Conservation (phyloP, 495 filamentous ascomycete genomes). For the Penicillium lagena region DNA sequence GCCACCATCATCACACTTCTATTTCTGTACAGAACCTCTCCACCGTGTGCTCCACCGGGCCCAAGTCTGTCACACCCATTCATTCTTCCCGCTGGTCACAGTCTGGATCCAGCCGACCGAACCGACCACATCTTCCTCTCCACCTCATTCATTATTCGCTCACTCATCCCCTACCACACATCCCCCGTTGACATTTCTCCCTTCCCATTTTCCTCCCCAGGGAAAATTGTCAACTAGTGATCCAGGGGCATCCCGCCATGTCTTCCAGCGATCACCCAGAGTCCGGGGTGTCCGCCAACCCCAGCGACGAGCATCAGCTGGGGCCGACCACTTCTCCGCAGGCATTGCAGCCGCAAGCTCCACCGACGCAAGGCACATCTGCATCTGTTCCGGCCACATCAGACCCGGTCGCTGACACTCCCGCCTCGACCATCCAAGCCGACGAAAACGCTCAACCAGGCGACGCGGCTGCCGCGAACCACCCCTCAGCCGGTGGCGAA, state of each 20-base stretch:
- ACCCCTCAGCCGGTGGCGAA: constrained; percentile 23
- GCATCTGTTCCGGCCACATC: constrained; percentile 1
- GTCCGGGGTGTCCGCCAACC: constrained; percentile 8
- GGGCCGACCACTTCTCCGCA: constrained; percentile 18
- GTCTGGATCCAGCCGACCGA: too few species aligned
- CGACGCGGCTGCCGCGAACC: constrained; percentile 13
- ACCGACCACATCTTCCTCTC: too few species aligned
- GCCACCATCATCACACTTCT: too few species aligned
- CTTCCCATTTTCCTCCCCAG: background rate
- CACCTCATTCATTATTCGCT: too few species aligned
- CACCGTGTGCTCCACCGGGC: too few species aligned
- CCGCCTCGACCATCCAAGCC: constrained; percentile 5
- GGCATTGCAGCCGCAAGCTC: constrained; percentile 9
- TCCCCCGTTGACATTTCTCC: constrained; percentile 4
- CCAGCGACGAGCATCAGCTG: constrained; percentile 12
- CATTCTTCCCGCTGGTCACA: too few species aligned
- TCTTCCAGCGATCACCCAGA: constrained; percentile 20
- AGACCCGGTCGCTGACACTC: constrained; percentile 7
- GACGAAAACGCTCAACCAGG: constrained; percentile 8
- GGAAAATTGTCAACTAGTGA: constrained; percentile 10
- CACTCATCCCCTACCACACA: background rate
- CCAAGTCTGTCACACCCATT: too few species aligned
- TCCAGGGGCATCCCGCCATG: constrained; percentile 15
- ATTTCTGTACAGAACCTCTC: too few species aligned
- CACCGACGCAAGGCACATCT: constrained; percentile 4